phyloP scores from a whole-genome alignment of 2,329 filamentous ascomycete species.

The Cladosporium sp. region DNA sequence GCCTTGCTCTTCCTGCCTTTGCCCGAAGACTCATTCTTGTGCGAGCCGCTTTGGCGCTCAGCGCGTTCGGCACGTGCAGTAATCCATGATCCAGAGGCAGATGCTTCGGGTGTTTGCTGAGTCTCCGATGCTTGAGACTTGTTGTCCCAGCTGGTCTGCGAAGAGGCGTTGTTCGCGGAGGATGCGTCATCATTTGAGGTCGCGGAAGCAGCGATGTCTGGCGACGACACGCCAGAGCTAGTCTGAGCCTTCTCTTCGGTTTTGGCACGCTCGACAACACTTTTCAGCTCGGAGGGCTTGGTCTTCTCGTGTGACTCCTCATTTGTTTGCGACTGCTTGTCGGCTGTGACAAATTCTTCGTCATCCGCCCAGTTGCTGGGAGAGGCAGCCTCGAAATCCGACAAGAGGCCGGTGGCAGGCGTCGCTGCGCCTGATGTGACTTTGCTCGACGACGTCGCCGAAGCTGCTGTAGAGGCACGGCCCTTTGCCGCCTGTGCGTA shows the following conservation, averaged over 20 bases:
- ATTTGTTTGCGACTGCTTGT: conserved; percentile 33
- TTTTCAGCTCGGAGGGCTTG: conserved; percentile 27
- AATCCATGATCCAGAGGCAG: conserved; percentile 50
- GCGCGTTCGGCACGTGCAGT: conserved; percentile 35
- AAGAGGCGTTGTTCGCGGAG: conserved; percentile 56
- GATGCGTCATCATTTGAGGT: conserved; percentile 59
- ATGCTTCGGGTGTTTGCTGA: conserved; percentile 18
- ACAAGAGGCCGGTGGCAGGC: conserved; percentile 37
- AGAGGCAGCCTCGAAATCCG: conserved; percentile 28
- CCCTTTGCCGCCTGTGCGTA: conserved; percentile 96
- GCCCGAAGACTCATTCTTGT: conserved; percentile 16
- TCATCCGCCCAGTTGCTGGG: conserved; percentile 46
- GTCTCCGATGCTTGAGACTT: conserved; percentile 61
- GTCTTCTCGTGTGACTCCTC: conserved; percentile 19
- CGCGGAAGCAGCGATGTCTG: conserved; percentile 52
- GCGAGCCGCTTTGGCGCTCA: conserved; percentile 25
- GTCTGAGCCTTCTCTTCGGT: conserved; percentile 25
- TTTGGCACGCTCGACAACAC: conserved; percentile 28
- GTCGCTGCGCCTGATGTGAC: conserved; percentile 39
- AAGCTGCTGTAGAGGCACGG: conserved; percentile 49
- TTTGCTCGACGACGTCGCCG: conserved; percentile 44
- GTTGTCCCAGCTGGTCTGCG: conserved; percentile 64
- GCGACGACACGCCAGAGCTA: conserved; percentile 42
- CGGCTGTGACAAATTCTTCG: conserved; percentile 37
- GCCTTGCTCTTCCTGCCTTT: conserved; percentile 19